These are phyloP conservation scores for Stellera chamaejasme DNA, from an alignment of 345 rosid genomes.

Conservation along the genomic window DNA sequence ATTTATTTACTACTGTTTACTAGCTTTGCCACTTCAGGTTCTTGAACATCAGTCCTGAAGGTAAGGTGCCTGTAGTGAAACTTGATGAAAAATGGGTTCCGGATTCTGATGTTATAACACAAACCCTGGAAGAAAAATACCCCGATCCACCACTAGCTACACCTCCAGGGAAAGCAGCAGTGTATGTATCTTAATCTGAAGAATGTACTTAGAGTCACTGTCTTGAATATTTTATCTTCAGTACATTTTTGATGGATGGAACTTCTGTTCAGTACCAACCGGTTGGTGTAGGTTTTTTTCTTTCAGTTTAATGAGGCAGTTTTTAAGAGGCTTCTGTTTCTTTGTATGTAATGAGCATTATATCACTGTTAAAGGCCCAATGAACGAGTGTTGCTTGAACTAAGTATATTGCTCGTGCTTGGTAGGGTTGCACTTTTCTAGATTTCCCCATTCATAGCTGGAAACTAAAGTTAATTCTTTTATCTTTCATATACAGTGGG, in stretches of 20 bases:
- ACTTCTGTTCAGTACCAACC: no score
- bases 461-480: conserved; percentile 11
- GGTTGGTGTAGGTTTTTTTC: not conserved
- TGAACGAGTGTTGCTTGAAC: no score
- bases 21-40: conserved; percentile 37
- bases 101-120: conserved; percentile 88
- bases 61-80: conserved; percentile 83
- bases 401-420: no score
- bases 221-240: not conserved
- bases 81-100: conserved; percentile 89
- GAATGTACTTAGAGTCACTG: no score
- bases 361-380: no score
- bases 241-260: not conserved
- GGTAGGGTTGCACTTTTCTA: not conserved
- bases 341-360: not conserved
- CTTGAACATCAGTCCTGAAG: conserved; percentile 71
- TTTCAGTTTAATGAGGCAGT: no score
- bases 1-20: no score
- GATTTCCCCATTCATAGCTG: conserved; percentile 6
- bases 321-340: not conserved
- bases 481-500: conserved; percentile 37
- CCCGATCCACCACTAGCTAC: conserved; percentile 74
- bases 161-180: conserved; percentile 78
- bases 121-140: conserved; percentile 71
- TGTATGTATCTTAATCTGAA: conserved; percentile 32